Percentiles rank a stretch among this genome's conserved stretches.
These are phyloP conservation scores for Lachnellula arida DNA, from an alignment of 2,329 filamentous ascomycete species.

Conservation along the genomic window DNA sequence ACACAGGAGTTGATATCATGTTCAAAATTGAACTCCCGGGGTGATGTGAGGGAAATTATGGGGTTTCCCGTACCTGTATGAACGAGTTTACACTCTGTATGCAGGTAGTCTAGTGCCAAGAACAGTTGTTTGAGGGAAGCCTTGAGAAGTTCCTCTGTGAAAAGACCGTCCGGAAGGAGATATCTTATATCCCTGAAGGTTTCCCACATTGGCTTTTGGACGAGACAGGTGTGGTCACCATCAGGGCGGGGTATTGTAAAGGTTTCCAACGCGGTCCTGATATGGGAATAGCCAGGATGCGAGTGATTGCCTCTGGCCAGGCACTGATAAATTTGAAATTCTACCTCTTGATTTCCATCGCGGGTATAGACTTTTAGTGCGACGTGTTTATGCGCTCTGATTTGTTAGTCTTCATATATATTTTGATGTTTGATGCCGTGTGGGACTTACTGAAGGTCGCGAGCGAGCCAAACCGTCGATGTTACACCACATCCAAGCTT, in stretches of 20 bases:
- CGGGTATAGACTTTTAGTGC: conserved; percentile 12
- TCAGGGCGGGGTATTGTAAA: conserved; percentile 35
- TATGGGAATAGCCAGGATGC: conserved; percentile 32
- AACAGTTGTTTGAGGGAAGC: conserved; percentile 32
- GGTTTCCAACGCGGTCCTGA: conserved; percentile 34
- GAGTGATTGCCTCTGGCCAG: conserved; percentile 27
- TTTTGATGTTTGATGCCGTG: not conserved
- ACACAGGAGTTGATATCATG: no score
- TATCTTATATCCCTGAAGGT: conserved; percentile 36
- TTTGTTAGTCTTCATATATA: not conserved
- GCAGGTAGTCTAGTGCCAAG: conserved; percentile 42
- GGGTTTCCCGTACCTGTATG: conserved; percentile 37
- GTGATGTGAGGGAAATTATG: not conserved
- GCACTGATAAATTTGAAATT: conserved; percentile 40
- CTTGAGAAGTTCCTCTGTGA: conserved; percentile 34
- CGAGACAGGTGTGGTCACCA: conserved; percentile 34
- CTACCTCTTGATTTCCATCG: conserved; percentile 16
- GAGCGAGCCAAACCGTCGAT: conserved; percentile 18
- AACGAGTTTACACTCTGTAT: conserved; percentile 40
- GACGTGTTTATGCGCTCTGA: conserved; percentile 4
- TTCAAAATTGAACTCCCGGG: no score
- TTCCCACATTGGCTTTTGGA: conserved; percentile 41
- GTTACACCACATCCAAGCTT: conserved; percentile 18
- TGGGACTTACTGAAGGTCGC: conserved; percentile 14
- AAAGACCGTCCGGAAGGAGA: conserved; percentile 29